Base-by-base conservation (phyloP, 2,329 filamentous ascomycete genomes). In the Juglanconis sp. region DNA sequence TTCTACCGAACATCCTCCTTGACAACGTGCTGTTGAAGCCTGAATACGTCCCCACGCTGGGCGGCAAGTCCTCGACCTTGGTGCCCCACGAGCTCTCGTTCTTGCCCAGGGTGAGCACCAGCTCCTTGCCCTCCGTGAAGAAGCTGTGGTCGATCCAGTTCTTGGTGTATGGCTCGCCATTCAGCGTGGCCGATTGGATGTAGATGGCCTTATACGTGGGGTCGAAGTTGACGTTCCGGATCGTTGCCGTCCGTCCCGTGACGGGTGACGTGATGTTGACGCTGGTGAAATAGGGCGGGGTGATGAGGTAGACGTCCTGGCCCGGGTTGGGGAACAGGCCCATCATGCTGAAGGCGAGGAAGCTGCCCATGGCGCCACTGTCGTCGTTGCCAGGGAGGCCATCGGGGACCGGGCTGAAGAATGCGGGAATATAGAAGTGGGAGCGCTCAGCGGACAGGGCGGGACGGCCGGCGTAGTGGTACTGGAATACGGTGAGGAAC, bases 331-430 rank as follows among this genome's bases (percentile, higher is more conserved):
- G 88, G 71, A 87, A 91, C 6, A 90, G 72, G 0, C 88, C 88
- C 76, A 90, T 83, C 87, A 90, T 90, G 31, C 80, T 76, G 1
- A 90, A 81, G 0, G 84, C 84, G 0, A 85, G 75, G 62, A 89
- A 90, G 0, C 81, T 82, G 17, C 87, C 87, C 87, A 90, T 90
- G 0, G 88, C 86, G 4, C 88, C 88, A 51, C 80, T 82, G 69
- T 91, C 88, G 61, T 90, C 87, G 68, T 90, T 91, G 0, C 88
- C 88, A 0, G 88, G 87, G 7, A 91, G 81, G 0, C 87, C 88
- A 1, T 73, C 74, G 0, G 83, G 73, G 0, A 81, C 82, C 1
- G 83, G 79, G 65, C 82, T 80, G 75, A 90, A 91, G 66, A 79
- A 83, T 0, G 76, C 76, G 0, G 87, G 87, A 48, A 90, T 88